These are phyloP conservation scores for Chytriomyces confervae DNA, from an alignment of 192 early-diverging fungal species.

Conservation along the genomic window DNA sequence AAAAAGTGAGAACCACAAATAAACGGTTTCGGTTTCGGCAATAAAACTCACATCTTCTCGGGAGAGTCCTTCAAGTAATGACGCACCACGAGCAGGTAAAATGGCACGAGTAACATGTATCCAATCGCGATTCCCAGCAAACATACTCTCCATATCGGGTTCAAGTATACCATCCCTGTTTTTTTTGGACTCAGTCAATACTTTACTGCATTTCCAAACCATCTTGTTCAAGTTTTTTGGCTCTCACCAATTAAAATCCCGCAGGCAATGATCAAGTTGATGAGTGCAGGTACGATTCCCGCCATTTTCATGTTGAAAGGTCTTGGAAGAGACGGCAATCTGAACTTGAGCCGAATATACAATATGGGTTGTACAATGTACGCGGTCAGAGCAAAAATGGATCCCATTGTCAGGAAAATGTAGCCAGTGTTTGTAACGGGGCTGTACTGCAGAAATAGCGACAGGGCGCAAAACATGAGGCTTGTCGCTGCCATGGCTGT, in stretches of 20 bases:
- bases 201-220: background rate
- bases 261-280: slow-evolving; percentile 6
- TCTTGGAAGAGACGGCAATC: slow-evolving; percentile 10
- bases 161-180: background rate
- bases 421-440: background rate
- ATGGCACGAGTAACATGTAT: background rate
- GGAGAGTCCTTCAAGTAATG: slow-evolving; percentile 7
- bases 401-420: slow-evolving; percentile 16
- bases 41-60: slow-evolving; percentile 20
- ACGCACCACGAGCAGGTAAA: slow-evolving; percentile 12
- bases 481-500: background rate
- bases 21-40: background rate
- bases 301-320: slow-evolving; percentile 11
- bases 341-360: slow-evolving; percentile 2
- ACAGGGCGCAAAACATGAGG: background rate
- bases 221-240: background rate
- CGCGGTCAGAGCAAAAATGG: slow-evolving; percentile 21
- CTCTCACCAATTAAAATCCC: background rate
- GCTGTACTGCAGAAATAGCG: background rate
- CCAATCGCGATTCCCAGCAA: slow-evolving; percentile 4
- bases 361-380: slow-evolving; percentile 28
- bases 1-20: background rate
- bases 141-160: background rate
- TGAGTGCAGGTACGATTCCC: background rate
- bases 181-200: background rate